Base-by-base conservation (phyloP, 2,329 filamentous ascomycete species). In the Paecilomyces dactylethromorphus region DNA sequence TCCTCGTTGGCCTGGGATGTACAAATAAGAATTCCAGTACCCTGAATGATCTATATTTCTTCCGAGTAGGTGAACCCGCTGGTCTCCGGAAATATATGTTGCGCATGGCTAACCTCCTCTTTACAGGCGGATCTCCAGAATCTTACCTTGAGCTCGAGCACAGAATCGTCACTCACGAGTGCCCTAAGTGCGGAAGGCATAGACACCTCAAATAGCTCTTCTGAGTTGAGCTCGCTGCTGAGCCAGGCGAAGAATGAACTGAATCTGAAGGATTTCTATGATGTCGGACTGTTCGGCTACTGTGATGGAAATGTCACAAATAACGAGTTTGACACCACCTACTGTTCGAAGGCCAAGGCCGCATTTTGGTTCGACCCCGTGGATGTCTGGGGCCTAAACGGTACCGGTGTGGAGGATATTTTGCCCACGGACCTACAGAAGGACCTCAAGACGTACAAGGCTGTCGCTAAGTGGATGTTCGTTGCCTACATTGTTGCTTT, bases 251-350 rank as follows among this genome's bases (percentile, higher is more conserved):
- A 78, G 60, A 60, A 70, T 15, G 63, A 73, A 51, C 80, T 90
- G 51, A 80, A 83, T 57, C 82, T 96, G 60, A 84, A 82, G 68
- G 86, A 93, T 71, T 81, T 86, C 69, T 97, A 97, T 83, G 84
- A 89, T 61, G 81, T 97, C 70, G 85, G 84, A 70, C 82, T 97
- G 39, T 96, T 91, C 89, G 89, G 89, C 71, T 96, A 92, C 83
- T 97, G 94, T 83, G 79, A 80, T 59, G 85, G 83, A 56, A 76
- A 81, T 55, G 74, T 80, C 64, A 79, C 80, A 66, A 79, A 82
- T 62, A 79, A 81, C 63, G 79, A 71, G 54, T 81, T 79, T 64
- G 73, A 75, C 15, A 74, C 82, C 64, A 76, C 75, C 51, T 76
- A 82, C 66, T 97, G 93, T 84, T 87, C 86, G 56, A 80, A 86